phyloP scores from a whole-genome alignment of 2,329 filamentous ascomycete species.

The Tolypocladium album region DNA sequence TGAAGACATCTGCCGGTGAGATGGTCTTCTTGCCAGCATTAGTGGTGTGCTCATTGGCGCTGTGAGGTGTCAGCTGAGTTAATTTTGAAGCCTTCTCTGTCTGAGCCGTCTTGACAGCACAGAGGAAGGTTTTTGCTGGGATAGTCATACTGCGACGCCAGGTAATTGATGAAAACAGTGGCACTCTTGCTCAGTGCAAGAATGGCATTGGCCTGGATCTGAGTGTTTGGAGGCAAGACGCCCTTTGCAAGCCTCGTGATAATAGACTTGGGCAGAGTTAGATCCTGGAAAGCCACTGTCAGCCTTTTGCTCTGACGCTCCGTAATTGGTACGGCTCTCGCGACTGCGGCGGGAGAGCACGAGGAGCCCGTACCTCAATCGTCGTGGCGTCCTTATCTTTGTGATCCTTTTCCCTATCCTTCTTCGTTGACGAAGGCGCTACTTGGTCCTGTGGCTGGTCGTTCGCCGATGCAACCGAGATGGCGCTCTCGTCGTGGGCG shows the following conservation, averaged over 20 bases:
- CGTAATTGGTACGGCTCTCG: background rate
- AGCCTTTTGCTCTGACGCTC: background rate
- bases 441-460: slow-evolving; percentile 12
- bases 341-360: background rate
- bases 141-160: slow-evolving; percentile 57
- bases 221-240: slow-evolving; percentile 68
- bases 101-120: background rate
- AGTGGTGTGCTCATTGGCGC: slow-evolving; percentile 62
- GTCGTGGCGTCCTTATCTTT: slow-evolving; percentile 27
- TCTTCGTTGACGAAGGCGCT: slow-evolving; percentile 16
- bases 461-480: slow-evolving; percentile 1
- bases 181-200: slow-evolving; percentile 71
- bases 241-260: slow-evolving; percentile 71
- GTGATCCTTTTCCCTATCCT: slow-evolving; percentile 16
- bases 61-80: slow-evolving; percentile 20
- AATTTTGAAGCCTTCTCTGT: background rate
- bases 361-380: slow-evolving; percentile 36
- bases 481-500: slow-evolving; percentile 4
- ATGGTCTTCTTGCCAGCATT: slow-evolving; percentile 68
- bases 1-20: slow-evolving; percentile 63
- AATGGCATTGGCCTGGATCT: slow-evolving; percentile 74
- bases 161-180: slow-evolving; percentile 74
- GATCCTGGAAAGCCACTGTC: slow-evolving; percentile 40
- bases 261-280: slow-evolving; percentile 70
- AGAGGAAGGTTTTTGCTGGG: background rate